Conservation (phyloP, 768 basidiomycete species). For the Leccinum barrowsii region DNA sequence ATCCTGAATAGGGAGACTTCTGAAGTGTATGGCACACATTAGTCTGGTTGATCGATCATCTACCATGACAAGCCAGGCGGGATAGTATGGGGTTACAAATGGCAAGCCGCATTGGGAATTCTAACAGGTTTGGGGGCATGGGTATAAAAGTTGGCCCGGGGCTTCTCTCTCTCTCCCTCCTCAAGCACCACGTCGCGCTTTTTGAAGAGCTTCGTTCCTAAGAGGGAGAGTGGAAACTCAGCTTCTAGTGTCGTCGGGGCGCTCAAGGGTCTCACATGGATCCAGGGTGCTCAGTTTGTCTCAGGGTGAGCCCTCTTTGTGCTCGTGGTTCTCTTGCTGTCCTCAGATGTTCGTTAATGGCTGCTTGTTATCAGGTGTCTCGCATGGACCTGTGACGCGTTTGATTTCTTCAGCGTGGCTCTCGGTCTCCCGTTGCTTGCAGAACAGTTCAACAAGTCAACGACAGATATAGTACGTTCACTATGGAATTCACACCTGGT, state of each 20-base stretch:
- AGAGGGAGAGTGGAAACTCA: slow-evolving; percentile 38
- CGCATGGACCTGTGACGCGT: slow-evolving; percentile 86
- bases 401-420: slow-evolving; percentile 82
- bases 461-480: slow-evolving; percentile 42
- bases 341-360: neutral
- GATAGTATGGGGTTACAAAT: neutral
- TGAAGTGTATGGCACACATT: neutral
- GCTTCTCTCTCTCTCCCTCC: neutral
- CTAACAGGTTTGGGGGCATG: neutral
- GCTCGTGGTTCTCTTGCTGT: neutral
- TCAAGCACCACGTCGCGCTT: slow-evolving; percentile 30
- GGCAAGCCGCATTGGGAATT: neutral
- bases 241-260: slow-evolving; percentile 40
- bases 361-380: slow-evolving; percentile 51
- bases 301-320: slow-evolving; percentile 40
- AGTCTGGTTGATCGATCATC: neutral
- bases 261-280: slow-evolving; percentile 43
- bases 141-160: slow-evolving; percentile 13
- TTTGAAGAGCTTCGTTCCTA: slow-evolving; percentile 46
- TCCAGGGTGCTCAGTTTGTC: slow-evolving; percentile 58
- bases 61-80: neutral
- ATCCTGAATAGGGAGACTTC: slow-evolving; percentile 3
- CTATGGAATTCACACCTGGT: neutral
- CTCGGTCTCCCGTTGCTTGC: slow-evolving; percentile 50
- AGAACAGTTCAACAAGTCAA: slow-evolving; percentile 43